A percentile compares a stretch with the other conserved stretches of the same genome.
Conservation (phyloP, 202 grass and related monocot species). For the Brachypodium distachyon region DNA sequence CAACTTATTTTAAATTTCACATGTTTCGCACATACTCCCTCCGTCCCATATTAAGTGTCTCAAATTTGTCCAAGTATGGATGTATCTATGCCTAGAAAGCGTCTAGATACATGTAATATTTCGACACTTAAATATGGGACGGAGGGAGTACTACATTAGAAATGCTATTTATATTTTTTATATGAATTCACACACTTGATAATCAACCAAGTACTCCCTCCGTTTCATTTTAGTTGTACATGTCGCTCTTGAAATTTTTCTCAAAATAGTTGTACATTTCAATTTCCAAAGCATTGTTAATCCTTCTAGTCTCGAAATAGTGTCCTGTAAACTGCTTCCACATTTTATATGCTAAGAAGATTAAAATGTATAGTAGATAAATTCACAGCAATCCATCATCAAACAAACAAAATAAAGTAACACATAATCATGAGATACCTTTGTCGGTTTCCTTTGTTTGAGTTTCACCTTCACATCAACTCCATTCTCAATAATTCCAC, state of each 20-base stretch:
- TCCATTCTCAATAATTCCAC: constrained; percentile 50
- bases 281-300: too few species aligned
- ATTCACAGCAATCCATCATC: background rate
- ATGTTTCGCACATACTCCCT: too few species aligned
- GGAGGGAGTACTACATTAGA: too few species aligned
- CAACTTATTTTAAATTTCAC: background rate
- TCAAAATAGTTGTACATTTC: too few species aligned
- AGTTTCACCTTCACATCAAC: constrained; percentile 77
- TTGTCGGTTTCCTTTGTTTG: constrained; percentile 37
- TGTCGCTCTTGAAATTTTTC: too few species aligned
- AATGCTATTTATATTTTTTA: background rate
- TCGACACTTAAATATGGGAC: too few species aligned
- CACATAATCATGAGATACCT: constrained; percentile 22
- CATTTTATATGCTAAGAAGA: background rate
- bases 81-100: too few species aligned
- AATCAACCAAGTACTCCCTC: background rate
- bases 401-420: background rate
- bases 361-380: background rate
- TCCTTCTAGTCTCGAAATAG: too few species aligned
- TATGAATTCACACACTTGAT: background rate
- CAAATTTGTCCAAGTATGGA: too few species aligned
- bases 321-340: background rate
- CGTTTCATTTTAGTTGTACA: too few species aligned
- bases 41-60: too few species aligned
- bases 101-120: too few species aligned